Percentiles rank a stretch among this genome's conserved stretches.
These are phyloP conservation scores for Exophiala calicioides DNA, from an alignment of 2,329 filamentous ascomycete species.

Conservation along the genomic window DNA sequence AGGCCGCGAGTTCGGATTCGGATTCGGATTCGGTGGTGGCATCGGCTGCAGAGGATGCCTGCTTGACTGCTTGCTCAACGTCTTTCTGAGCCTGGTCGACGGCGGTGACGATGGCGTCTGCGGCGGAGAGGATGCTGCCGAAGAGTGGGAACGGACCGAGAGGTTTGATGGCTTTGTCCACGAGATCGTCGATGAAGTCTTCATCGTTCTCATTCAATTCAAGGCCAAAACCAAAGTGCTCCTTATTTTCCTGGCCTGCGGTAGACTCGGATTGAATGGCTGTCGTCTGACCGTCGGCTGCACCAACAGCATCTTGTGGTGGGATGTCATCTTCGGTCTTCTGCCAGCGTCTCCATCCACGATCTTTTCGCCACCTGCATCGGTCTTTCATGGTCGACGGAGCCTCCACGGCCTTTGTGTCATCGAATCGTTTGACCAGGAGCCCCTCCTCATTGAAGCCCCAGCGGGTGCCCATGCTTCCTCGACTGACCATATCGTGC, in stretches of 20 bases:
- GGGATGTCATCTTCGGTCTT: background rate
- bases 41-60: background rate
- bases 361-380: constrained; percentile 7
- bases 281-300: too few species aligned
- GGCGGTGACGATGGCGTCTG: constrained; percentile 18
- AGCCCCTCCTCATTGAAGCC: constrained; percentile 29
- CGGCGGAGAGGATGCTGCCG: constrained; percentile 18
- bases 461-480: constrained; percentile 45
- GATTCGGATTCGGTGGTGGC: background rate
- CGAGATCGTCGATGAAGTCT: constrained; percentile 11
- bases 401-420: background rate
- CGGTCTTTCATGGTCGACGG: background rate
- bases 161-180: constrained; percentile 13
- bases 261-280: too few species aligned
- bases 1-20: background rate
- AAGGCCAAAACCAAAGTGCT: too few species aligned
- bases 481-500: constrained; percentile 41
- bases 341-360: constrained; percentile 14
- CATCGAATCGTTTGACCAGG: constrained; percentile 15
- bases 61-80: background rate
- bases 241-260: too few species aligned
- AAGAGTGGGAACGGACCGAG: constrained; percentile 18
- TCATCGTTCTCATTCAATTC: background rate
- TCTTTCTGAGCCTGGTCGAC: constrained; percentile 13
- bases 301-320: too few species aligned